Conservation (phyloP, 2,329 filamentous ascomycete species). For the Aspergillus ochraceoroseus region DNA sequence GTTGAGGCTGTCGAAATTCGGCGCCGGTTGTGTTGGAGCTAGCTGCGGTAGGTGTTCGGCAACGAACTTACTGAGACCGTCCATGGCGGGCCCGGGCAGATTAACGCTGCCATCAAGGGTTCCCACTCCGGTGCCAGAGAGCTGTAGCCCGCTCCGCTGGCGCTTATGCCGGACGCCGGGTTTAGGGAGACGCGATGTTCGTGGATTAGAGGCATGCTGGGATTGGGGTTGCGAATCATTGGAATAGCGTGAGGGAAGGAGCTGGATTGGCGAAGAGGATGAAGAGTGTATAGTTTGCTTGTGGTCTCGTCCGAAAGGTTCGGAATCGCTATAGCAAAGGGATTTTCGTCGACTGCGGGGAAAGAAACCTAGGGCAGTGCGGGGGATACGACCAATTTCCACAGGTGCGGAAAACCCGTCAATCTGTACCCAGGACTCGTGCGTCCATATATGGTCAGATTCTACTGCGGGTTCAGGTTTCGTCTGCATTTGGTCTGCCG, state of each 20-base stretch:
- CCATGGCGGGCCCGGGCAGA: conserved; percentile 67
- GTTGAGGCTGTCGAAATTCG: conserved; percentile 42
- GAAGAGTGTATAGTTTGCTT: conserved; percentile 28
- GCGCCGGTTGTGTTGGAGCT: conserved; percentile 59
- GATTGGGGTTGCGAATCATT: conserved; percentile 28
- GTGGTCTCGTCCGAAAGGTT: conserved; percentile 35
- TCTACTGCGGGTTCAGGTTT: conserved; percentile 41
- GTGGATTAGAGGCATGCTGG: conserved; percentile 24
- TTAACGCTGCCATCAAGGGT: conserved; percentile 59
- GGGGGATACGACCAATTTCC: conserved; percentile 79
- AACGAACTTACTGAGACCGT: conserved; percentile 78
- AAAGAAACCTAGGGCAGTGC: conserved; percentile 81
- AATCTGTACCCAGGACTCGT: conserved; percentile 83
- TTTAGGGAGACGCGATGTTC: conserved; percentile 29
- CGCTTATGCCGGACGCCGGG: conserved; percentile 40
- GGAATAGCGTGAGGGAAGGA: conserved; percentile 24
- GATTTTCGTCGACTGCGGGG: conserved; percentile 88
- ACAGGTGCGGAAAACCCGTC: conserved; percentile 66
- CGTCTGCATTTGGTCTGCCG: conserved; percentile 12
- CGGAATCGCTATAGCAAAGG: conserved; percentile 56
- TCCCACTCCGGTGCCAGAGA: conserved; percentile 82
- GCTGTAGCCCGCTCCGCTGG: conserved; percentile 50
- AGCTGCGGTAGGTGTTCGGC: conserved; percentile 77
- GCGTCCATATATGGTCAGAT: conserved; percentile 68
- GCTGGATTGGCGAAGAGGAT: conserved; percentile 26